These are phyloP conservation scores for Rhizopogon parksii DNA, from an alignment of 1,284 basidiomycete species.

Conservation along the genomic window DNA sequence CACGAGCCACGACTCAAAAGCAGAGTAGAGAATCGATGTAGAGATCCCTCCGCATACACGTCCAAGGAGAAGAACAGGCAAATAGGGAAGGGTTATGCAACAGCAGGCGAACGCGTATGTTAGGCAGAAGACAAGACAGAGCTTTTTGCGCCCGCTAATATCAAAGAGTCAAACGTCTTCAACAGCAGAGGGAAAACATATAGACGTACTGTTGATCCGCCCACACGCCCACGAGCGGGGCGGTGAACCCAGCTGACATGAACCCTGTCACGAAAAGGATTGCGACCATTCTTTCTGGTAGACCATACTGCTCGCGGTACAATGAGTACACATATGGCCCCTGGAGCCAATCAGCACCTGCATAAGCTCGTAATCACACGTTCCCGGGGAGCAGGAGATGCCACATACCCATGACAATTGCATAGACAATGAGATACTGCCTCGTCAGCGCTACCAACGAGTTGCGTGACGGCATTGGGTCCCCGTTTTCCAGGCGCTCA, in stretches of 20 bases:
- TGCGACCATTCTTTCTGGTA: conserved; percentile 58
- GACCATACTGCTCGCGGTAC: conserved; percentile 61
- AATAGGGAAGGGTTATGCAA: conserved; percentile 46
- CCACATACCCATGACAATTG: conserved; percentile 60
- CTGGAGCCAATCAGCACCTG: conserved; percentile 75
- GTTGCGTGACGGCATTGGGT: conserved; percentile 16
- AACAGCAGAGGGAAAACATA: neutral
- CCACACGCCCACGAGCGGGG: conserved; percentile 67
- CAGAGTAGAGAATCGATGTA: conserved; percentile 68
- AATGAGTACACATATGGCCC: conserved; percentile 70
- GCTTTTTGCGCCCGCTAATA: conserved; percentile 53
- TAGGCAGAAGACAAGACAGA: conserved; percentile 63
- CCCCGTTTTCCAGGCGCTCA: conserved; percentile 33
- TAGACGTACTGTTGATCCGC: conserved; percentile 63
- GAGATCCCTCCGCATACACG: conserved; percentile 63
- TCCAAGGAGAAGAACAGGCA: conserved; percentile 55
- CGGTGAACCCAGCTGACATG: conserved; percentile 58
- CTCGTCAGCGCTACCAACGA: conserved; percentile 37
- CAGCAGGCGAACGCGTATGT: conserved; percentile 54
- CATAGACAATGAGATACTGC: conserved; percentile 63
- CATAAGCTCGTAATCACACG: conserved; percentile 5
- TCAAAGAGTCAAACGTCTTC: neutral
- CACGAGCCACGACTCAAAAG: conserved; percentile 70
- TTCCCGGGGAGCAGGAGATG: neutral
- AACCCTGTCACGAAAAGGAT: conserved; percentile 69